Evolutionary conservation across 306 rosid genomes (phyloP), one percentile per base, ranked within the genome.

Genomic region (Dryas alaskensis): DNA sequence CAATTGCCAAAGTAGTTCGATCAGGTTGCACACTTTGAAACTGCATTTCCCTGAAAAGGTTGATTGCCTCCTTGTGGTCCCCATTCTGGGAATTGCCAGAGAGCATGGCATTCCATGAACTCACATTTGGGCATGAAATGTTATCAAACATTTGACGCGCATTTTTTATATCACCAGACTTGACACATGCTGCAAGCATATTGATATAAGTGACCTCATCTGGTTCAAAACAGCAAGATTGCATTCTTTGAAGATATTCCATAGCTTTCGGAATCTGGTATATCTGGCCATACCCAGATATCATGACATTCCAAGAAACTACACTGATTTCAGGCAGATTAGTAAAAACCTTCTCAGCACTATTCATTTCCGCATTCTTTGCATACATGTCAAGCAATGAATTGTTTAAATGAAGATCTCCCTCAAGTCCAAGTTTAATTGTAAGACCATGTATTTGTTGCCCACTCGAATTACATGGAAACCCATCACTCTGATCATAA

Each of bases 291-390:
- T 78, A 87, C 59, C 97, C 92, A 48, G 87, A 73, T 44, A 90
- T 90, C 92, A 88, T 88, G 81, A 90, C 79, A 67, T 91, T 91
- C 90, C 97, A 91, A 73, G 97, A 85, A 76, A 91, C 92, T 73
- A 78, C 60, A 74, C 86, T 85, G 4, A 62, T 65, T 69, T 58
- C 72, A 6, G 80, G 74, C 78, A 91, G 44, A 83, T 52, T 58
- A 65, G 64, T 37, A 55, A 91, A 91, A 78, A 89, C 71, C 77
- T 82, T 87, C 73, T 84, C 88, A 8, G 95, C 89, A 61, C 82
- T 79, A 59, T 76, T 67, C 87, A 91, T 87, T 76, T 89, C 91
- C 44, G 84, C 86, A 61, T 55, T 69, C 82, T 91, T 91, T 2
- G 90, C 85, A 66, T 87, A 88, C 92, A 87, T 85, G 67, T 91